Conservation (phyloP, 2,329 filamentous ascomycete species). For the Pseudopyricularia cyperi region DNA sequence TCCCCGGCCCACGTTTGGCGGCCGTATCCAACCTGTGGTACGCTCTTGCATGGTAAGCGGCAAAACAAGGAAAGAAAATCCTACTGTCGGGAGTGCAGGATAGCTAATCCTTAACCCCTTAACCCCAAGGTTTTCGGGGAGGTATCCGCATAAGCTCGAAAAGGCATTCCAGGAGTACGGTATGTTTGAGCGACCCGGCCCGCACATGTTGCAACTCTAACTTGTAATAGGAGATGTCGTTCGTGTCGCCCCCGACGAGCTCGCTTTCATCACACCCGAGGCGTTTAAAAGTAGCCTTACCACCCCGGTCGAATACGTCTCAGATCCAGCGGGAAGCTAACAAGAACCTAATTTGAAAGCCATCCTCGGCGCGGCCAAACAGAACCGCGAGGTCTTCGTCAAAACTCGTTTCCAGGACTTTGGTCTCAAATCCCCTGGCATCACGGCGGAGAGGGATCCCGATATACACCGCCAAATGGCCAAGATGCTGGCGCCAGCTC, state of each 20-base stretch:
- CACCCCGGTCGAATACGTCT: neutral
- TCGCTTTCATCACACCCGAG: neutral
- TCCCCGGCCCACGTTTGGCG: constrained; percentile 12
- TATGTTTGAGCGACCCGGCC: neutral
- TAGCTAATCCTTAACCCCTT: no score
- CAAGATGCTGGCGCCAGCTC: neutral
- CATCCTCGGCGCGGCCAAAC: neutral
- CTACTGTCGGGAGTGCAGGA: no score
- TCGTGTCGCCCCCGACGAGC: neutral
- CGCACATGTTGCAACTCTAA: neutral
- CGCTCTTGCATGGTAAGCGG: neutral
- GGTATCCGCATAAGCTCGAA: neutral
- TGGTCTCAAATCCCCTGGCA: neutral
- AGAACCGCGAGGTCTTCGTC: neutral
- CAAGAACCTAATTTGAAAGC: neutral
- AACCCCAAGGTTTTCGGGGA: neutral
- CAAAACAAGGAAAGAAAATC: neutral
- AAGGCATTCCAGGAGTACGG: neutral
- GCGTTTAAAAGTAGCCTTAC: neutral
- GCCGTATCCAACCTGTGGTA: constrained; percentile 8
- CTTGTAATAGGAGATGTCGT: neutral
- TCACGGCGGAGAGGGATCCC: neutral
- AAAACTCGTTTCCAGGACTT: neutral
- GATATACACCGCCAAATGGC: neutral
- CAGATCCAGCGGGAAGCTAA: neutral